Evolutionary conservation across 768 basidiomycete species (phyloP).

Genomic region (Pulveroboletus sp.): DNA sequence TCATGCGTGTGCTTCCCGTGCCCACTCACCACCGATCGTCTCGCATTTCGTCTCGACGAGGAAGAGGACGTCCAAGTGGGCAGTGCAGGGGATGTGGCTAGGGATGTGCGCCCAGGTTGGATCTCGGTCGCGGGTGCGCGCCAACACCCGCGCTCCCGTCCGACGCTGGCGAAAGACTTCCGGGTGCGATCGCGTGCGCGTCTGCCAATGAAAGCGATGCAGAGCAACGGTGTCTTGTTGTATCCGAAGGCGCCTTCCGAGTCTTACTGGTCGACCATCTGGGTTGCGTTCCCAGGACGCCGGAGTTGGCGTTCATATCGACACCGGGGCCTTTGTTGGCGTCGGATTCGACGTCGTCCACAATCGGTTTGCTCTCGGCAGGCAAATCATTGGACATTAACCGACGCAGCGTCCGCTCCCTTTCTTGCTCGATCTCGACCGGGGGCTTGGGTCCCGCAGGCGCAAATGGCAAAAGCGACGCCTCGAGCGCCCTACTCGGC

Average conservation of each 20-base stretch:
- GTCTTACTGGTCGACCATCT: neutral
- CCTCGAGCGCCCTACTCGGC: neutral
- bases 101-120: no score
- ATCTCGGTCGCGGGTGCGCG: no score
- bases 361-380: neutral
- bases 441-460: neutral
- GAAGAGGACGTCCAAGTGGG: neutral
- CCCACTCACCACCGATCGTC: neutral
- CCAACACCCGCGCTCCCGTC: no score
- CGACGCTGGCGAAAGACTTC: no score
- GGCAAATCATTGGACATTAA: neutral
- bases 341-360: no score
- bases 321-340: no score
- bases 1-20: constrained; percentile 15
- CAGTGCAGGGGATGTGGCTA: neutral
- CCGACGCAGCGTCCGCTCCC: neutral
- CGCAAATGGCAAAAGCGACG: neutral
- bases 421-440: neutral
- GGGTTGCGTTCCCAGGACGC: neutral
- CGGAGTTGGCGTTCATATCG: neutral
- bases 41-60: neutral
- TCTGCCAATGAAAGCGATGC: constrained; percentile 14
- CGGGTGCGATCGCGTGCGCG: neutral
- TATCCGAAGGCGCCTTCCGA: neutral
- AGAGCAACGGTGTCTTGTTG: constrained; percentile 9